A percentile compares a stretch with the other conserved stretches of the same genome.
phyloP scores from a whole-genome alignment of 176 grass and related monocot genomes.

The Pharus latifolius region DNA sequence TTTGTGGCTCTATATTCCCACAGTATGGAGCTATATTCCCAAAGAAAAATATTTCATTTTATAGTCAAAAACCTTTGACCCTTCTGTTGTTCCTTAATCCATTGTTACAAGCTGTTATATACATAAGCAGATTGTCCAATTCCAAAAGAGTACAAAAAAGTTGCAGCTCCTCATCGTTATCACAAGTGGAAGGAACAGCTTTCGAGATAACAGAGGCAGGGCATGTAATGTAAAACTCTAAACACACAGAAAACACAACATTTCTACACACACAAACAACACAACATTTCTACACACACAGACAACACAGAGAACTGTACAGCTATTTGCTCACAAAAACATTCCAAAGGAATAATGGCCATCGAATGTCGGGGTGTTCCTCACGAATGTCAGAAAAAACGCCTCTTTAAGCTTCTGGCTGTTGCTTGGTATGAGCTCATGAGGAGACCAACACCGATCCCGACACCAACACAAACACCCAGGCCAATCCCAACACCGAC shows the following conservation, averaged over 20 bases:
- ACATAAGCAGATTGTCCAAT: not conserved
- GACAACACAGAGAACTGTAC: constrained; percentile 17
- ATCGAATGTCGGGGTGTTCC: not conserved
- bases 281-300: not conserved
- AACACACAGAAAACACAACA: not conserved
- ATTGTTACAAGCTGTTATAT: not conserved
- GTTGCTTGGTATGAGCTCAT: constrained; percentile 90
- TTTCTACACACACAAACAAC: not conserved
- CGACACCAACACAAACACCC: constrained; percentile 86
- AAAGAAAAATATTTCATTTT: too few relatives aligned
- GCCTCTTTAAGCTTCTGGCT: constrained; percentile 63
- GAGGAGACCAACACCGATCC: constrained; percentile 87
- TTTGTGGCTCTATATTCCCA: too few relatives aligned
- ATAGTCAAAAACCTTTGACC: too few relatives aligned
- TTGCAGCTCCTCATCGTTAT: not conserved
- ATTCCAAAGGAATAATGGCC: not conserved
- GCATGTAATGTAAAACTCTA: not conserved
- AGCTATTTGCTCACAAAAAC: not conserved
- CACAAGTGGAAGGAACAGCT: not conserved
- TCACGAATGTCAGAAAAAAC: constrained; percentile 50
- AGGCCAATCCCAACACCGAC: constrained; percentile 86
- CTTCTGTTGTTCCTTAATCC: too few relatives aligned
- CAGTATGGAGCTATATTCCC: too few relatives aligned
- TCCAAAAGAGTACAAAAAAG: not conserved
- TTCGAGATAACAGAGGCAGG: not conserved